Conservation (phyloP, 768 basidiomycete genomes). For the Hypsizygus marmoreus region DNA sequence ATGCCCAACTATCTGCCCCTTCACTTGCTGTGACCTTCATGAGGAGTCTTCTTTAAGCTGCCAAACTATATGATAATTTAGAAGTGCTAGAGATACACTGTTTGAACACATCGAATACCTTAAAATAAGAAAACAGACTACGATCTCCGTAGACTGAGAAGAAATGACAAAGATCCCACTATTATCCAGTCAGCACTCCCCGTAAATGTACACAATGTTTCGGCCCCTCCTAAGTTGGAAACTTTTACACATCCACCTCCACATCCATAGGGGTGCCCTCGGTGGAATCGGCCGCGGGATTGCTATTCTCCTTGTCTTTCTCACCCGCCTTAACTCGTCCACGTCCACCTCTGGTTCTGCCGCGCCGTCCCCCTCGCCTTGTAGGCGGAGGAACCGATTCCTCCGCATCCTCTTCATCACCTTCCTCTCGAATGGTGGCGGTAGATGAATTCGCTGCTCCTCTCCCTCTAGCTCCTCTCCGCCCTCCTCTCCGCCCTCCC, state of each 20-base stretch:
- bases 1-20: too few relatives aligned
- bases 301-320: slow-evolving; percentile 32
- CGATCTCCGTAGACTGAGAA: too few relatives aligned
- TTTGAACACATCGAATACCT: too few relatives aligned
- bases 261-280: slow-evolving; percentile 17
- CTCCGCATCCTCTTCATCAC: slow-evolving; percentile 39
- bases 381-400: slow-evolving; percentile 31
- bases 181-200: too few relatives aligned
- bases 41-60: too few relatives aligned
- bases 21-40: too few relatives aligned
- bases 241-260: slow-evolving; percentile 14
- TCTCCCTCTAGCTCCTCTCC: slow-evolving; percentile 37
- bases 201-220: too few relatives aligned
- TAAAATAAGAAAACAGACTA: too few relatives aligned
- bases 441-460: slow-evolving; percentile 26
- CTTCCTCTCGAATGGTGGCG: slow-evolving; percentile 28
- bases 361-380: slow-evolving; percentile 35
- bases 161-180: too few relatives aligned
- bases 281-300: slow-evolving; percentile 19
- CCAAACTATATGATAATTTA: too few relatives aligned
- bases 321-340: slow-evolving; percentile 31
- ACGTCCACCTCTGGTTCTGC: slow-evolving; percentile 31
- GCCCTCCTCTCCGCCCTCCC: slow-evolving; percentile 33
- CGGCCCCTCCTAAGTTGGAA: too few relatives aligned
- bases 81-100: too few relatives aligned